Evolutionary conservation across 2,329 filamentous ascomycete genomes (phyloP), one percentile per base, ranked within the genome.

Genomic region (Calonectria pteridis): DNA sequence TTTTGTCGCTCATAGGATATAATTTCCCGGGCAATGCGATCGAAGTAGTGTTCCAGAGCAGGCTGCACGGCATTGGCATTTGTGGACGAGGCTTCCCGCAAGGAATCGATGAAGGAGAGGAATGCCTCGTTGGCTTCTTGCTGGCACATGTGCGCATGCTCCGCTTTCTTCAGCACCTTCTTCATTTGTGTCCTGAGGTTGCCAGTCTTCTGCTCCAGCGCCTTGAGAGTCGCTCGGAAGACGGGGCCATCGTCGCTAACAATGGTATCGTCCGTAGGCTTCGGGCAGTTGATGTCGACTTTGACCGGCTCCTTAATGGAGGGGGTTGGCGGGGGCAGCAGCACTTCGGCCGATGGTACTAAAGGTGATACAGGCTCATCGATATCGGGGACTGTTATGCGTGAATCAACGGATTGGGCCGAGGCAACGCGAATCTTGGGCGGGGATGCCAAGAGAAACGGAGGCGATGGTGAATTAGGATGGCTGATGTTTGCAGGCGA

Each of bases 61-160:
- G 97, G 97, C 81, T 98, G 95, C n/a, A 99, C 96, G 0, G 96
- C 97, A 81, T 98, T 98, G 63, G 95, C 94, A 82, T 98, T 98
- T 16, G 96, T 98, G 0, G 92, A 92, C 1, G 96, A 95, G 0
- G 95, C 95, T 81, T 98, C 97, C 75, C 93, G 92, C 37, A 99
- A 87, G 6, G 96, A 93, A 18, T 96, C 94, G 82, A 98, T 93
- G 79, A 99, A 98, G 4, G 91, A 92, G 20, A 91, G 86, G 78
- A 98, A 93, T 7, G 96, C 93, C 67, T 97, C 95, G 82, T 98
- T 99, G 83, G 94, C 96, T 75, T 94, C 92, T 3, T 89, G 88
- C 83, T 98, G 96, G 4, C 95, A 93, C 67, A 91, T 87, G 78
- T 97, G 91, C 20, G 95, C 96, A 9, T 95, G 93, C 81, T 98